Evolutionary conservation across 169 alveolate species (phyloP).

Genomic region (Plasmodium falciparum): DNA sequence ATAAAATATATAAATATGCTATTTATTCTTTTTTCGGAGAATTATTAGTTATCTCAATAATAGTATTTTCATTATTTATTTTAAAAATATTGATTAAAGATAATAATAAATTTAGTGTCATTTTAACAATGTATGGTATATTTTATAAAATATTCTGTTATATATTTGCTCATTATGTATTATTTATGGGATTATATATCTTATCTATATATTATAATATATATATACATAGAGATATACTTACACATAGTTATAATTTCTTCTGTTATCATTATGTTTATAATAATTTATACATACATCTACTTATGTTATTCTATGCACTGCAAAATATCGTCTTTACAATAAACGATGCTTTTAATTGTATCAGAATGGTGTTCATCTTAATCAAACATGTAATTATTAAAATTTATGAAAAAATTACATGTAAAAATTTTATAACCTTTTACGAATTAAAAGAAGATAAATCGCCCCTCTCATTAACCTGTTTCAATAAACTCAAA

Average conservation of each 20-base stretch:
- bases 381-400: constrained; percentile 46
- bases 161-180: constrained; percentile 69
- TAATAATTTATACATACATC: constrained; percentile 58
- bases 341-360: constrained; percentile 60
- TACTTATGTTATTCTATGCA: constrained; percentile 67
- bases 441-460: constrained; percentile 73
- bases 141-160: constrained; percentile 65
- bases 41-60: constrained; percentile 58
- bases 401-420: constrained; percentile 61
- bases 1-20: constrained; percentile 65
- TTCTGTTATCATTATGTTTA: constrained; percentile 65
- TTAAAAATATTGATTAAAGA: constrained; percentile 54
- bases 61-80: constrained; percentile 54
- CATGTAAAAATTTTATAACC: constrained; percentile 68
- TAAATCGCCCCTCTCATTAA: constrained; percentile 42
- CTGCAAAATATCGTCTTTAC: constrained; percentile 62
- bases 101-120: constrained; percentile 62
- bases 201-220: constrained; percentile 52
- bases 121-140: constrained; percentile 66
- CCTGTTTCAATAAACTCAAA: constrained; percentile 47
- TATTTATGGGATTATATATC: constrained; percentile 64
- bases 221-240: constrained; percentile 46
- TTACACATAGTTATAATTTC: constrained; percentile 53
- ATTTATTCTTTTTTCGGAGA: constrained; percentile 59
- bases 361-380: constrained; percentile 46